phyloP scores from a whole-genome alignment of 352 stramenopile species.

The Globisporangium splendens region DNA sequence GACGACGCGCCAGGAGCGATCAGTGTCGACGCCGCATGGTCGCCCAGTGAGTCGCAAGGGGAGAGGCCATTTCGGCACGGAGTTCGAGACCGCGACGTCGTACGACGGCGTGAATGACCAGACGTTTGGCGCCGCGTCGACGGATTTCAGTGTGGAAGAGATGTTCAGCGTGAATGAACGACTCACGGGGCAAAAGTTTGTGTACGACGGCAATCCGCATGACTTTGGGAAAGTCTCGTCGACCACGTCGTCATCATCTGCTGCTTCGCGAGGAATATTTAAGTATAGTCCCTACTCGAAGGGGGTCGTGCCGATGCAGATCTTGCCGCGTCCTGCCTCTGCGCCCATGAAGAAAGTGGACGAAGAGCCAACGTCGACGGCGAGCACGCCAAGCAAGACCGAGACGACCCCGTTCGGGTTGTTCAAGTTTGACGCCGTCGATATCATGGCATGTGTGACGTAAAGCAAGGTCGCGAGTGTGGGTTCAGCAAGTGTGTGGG shows the following conservation, averaged over 20 bases:
- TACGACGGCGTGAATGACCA: slow-evolving; percentile 87
- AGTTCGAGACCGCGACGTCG: slow-evolving; percentile 73
- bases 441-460: slow-evolving; percentile 89
- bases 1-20: slow-evolving; percentile 32
- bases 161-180: slow-evolving; percentile 95
- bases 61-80: slow-evolving; percentile 81
- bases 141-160: slow-evolving; percentile 89
- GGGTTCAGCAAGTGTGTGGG: too few species aligned
- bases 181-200: slow-evolving; percentile 89
- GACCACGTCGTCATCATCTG: not conserved
- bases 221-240: slow-evolving; percentile 81
- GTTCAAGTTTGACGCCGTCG: slow-evolving; percentile 80
- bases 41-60: slow-evolving; percentile 37
- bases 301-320: slow-evolving; percentile 38
- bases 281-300: slow-evolving; percentile 40
- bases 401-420: slow-evolving; percentile 44
- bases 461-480: slow-evolving; percentile 20
- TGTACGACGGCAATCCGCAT: slow-evolving; percentile 95
- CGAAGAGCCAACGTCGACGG: slow-evolving; percentile 32
- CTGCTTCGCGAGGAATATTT: slow-evolving; percentile 38
- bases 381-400: slow-evolving; percentile 30
- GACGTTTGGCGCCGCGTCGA: slow-evolving; percentile 78
- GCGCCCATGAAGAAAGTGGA: slow-evolving; percentile 48
- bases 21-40: slow-evolving; percentile 66
- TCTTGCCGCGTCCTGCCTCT: slow-evolving; percentile 36